A percentile compares a stretch with the other conserved stretches of the same genome.
Evolutionary conservation across 805 yeast species (phyloP).

Genomic region (Barnettozyma pratensis): DNA sequence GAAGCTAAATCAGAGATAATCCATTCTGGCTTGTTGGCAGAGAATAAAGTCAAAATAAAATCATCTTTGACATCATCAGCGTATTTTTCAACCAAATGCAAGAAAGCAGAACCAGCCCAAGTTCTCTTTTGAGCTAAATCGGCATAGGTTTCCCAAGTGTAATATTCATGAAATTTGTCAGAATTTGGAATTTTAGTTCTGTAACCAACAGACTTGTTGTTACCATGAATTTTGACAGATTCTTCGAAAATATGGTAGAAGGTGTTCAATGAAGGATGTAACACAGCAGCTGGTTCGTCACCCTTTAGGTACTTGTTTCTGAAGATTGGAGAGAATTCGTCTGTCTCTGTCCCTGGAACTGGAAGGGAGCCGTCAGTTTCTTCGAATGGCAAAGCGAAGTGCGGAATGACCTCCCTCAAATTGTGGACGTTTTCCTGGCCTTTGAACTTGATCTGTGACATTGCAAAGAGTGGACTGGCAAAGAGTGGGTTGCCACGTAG

Average conservation of each 20-base stretch:
- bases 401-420: constrained; percentile 14
- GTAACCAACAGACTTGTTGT: constrained; percentile 41
- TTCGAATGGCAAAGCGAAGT: constrained; percentile 16
- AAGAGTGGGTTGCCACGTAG: too few species aligned
- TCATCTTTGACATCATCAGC: constrained; percentile 30
- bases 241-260: constrained; percentile 40
- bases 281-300: constrained; percentile 29
- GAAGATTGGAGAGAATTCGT: constrained; percentile 48
- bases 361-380: constrained; percentile 18
- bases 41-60: constrained; percentile 51
- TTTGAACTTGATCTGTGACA: constrained; percentile 9
- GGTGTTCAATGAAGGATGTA: constrained; percentile 43
- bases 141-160: constrained; percentile 38
- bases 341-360: constrained; percentile 21
- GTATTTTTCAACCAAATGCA: constrained; percentile 36
- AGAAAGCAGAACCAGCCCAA: constrained; percentile 51
- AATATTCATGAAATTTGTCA: constrained; percentile 35
- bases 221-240: constrained; percentile 32
- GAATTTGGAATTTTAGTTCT: constrained; percentile 31
- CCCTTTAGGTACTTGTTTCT: constrained; percentile 34
- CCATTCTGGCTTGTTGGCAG: constrained; percentile 66
- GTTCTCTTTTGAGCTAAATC: constrained; percentile 39
- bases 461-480: too few species aligned
- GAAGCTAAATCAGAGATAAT: constrained; percentile 64
- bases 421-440: background rate